Base-by-base conservation (phyloP, 331 rosid genomes). In the Malus hybrid region DNA sequence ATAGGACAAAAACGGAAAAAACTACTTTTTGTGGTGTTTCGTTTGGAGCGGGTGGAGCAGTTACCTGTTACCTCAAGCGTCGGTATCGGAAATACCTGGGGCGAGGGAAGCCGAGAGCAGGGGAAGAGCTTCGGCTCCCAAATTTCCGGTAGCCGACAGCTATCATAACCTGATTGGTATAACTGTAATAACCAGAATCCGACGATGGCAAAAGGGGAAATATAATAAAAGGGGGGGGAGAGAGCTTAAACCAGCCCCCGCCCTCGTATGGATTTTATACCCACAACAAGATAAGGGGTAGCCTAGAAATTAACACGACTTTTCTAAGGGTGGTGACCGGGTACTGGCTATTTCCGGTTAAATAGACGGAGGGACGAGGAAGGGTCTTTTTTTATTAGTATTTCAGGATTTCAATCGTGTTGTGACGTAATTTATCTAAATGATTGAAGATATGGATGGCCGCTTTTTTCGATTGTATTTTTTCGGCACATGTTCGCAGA, bases 51-150 rank as follows among this genome's bases (percentile, higher is more conserved):
- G 10, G 56, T 13, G 8, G 56, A 44, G 57, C 6, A 14, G 39
- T 11, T 59, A 15, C 71, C 64, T 65, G 7, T 28, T 48, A 80
- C 82, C 89, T 86, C 85, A 87, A 71, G 31, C 89, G 91, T 28
- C 92, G 79, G 84, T 81, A 86, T 7, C 91, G 85, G 62, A 83
- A 71, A 70, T 82, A 85, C 32, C 90, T 32, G 79, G 33, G 73
- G 73, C 85, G 86, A 22, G 91, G 92, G 73, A 90, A 92, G 76
- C 93, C 95, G 87, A 90, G 82, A 86, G 91, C 89, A 32, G 65
- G 31, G 62, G 73, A 80, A 42, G 79, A 81, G 88, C 90, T 79
- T 34, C 62, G 83, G 93, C 98, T 85, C 83, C 59, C 85, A 24
- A 86, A 72, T 66, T 77, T 13, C 71, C 86, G 78, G 75, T 75